Evolutionary conservation across 164 flowering plant species (phyloP).

Genomic region (Magnolia kwangsiensis): DNA sequence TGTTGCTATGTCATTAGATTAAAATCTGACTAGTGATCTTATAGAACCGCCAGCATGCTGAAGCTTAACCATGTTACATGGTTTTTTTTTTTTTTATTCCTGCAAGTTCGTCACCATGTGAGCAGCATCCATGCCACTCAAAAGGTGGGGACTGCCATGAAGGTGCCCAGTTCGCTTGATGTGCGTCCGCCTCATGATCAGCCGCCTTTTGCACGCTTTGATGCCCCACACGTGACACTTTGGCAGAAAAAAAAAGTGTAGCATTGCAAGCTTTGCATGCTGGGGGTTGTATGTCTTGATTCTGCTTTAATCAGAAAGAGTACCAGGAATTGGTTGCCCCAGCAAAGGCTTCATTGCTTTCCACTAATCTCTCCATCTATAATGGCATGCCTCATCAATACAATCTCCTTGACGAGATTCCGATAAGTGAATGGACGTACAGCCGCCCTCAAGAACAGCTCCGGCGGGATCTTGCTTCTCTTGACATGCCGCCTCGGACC

Average conservation of each 20-base stretch:
- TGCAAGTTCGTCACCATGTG: not conserved
- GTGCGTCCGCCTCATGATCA: too few species aligned
- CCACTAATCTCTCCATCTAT: constrained; percentile 74
- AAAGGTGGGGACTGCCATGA: not conserved
- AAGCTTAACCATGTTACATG: not conserved
- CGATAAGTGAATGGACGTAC: constrained; percentile 85
- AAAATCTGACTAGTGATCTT: not conserved
- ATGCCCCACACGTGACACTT: too few species aligned
- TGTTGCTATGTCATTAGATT: not conserved
- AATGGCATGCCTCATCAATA: constrained; percentile 81
- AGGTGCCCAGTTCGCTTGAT: too few species aligned
- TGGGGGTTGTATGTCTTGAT: too few species aligned
- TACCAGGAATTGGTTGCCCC: not conserved
- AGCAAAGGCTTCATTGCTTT: constrained; percentile 9
- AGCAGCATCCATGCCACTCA: not conserved
- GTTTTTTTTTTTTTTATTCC: too few species aligned
- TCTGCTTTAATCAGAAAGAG: not conserved
- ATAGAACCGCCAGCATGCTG: not conserved
- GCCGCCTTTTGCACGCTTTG: too few species aligned
- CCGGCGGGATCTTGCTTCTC: constrained; percentile 83
- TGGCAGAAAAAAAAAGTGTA: too few species aligned
- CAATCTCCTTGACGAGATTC: constrained; percentile 93
- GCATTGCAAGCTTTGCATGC: too few species aligned
- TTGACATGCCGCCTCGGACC: constrained; percentile 63
- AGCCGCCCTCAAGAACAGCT: constrained; percentile 65